A percentile compares a stretch with the other conserved stretches of the same genome.
Evolutionary conservation across 2,329 filamentous ascomycete species (phyloP).

Genomic region (Penicillium sp.): DNA sequence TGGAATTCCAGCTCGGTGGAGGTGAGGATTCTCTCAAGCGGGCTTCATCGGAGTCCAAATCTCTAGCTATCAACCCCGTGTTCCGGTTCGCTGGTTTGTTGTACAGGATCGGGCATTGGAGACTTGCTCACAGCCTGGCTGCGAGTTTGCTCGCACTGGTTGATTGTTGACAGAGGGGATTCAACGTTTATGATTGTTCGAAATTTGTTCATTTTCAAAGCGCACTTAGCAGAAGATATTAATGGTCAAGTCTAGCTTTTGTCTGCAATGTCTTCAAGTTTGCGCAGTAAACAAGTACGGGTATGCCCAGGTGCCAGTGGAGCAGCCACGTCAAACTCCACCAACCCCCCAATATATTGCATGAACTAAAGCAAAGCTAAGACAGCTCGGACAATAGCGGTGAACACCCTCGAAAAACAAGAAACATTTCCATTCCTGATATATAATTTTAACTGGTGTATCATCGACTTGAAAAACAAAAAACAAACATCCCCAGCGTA

Average conservation of each 20-base stretch:
- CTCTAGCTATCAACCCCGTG: background rate
- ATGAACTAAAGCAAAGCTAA: background rate
- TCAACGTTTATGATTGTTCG: too few relatives aligned
- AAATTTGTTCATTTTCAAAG: too few relatives aligned
- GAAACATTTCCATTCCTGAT: slow-evolving; percentile 1
- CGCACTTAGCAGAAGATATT: too few relatives aligned
- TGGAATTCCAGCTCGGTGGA: background rate
- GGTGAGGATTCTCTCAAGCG: background rate
- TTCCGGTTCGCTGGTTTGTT: background rate
- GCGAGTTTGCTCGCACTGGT: background rate
- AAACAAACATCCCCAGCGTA: slow-evolving; percentile 5
- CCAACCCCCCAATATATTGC: background rate
- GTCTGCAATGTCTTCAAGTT: too few relatives aligned
- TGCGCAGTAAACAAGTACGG: too few relatives aligned
- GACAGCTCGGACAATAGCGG: background rate
- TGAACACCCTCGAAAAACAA: background rate
- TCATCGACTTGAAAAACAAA: slow-evolving; percentile 11
- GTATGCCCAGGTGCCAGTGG: background rate
- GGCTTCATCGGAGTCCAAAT: background rate
- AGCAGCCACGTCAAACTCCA: background rate
- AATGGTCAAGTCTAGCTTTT: too few relatives aligned
- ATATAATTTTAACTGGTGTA: slow-evolving; percentile 18
- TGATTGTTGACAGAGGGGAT: background rate
- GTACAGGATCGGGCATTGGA: background rate
- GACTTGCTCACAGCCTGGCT: background rate